phyloP scores from a whole-genome alignment of 1,284 basidiomycete species.

The Sporisorium graminicola region DNA sequence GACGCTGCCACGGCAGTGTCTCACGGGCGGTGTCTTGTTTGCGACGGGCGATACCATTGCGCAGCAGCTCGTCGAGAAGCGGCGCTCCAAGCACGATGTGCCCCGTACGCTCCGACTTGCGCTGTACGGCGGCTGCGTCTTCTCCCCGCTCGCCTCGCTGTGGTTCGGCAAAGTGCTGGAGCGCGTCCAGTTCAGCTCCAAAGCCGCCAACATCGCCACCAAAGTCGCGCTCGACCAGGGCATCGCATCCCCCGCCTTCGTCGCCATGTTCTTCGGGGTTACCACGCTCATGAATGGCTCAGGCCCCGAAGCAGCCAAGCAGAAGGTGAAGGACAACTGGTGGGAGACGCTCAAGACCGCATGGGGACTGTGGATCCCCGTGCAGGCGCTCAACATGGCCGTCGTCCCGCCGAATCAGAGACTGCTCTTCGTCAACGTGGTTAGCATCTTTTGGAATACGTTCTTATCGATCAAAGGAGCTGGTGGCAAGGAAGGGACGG shows the following conservation, averaged over 20 bases:
- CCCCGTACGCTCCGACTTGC: constrained; percentile 48
- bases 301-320: constrained; percentile 26
- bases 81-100: constrained; percentile 42
- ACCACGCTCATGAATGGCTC: constrained; percentile 56
- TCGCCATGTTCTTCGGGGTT: constrained; percentile 51
- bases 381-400: constrained; percentile 61
- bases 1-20: constrained; percentile 59
- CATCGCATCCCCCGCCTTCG: constrained; percentile 51
- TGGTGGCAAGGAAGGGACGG: neutral
- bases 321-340: constrained; percentile 54
- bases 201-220: constrained; percentile 43
- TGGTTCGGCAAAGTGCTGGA: constrained; percentile 61
- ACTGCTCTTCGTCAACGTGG: constrained; percentile 60
- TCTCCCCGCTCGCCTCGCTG: constrained; percentile 52
- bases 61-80: constrained; percentile 58
- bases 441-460: constrained; percentile 61
- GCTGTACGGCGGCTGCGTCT: constrained; percentile 60
- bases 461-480: constrained; percentile 50
- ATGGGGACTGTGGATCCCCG: constrained; percentile 61
- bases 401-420: constrained; percentile 47
- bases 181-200: constrained; percentile 34
- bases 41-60: constrained; percentile 62
- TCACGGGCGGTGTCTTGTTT: constrained; percentile 55
- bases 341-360: constrained; percentile 57
- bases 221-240: constrained; percentile 60